Evolutionary conservation across 306 rosid genomes (phyloP), one percentile per base, ranked within the genome.

Genomic region (Clitoria ternatea): DNA sequence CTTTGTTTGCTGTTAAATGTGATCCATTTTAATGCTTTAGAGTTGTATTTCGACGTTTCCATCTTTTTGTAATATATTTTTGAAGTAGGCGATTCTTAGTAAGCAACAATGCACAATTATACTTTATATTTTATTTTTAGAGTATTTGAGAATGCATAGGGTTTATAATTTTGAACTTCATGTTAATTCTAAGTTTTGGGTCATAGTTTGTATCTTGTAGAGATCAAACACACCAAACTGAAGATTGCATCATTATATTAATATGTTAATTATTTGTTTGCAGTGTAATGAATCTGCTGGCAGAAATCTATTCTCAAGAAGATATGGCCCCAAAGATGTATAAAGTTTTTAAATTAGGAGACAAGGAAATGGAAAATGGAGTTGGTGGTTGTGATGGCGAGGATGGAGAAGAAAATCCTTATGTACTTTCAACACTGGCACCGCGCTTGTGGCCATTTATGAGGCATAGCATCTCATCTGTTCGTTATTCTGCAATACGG

Each of bases 381-480:
- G 80, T 69, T 15, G 83, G 80, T 76, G 66, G 26, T 75, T 42
- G 50, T 61, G 69, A 69, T 44, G 87, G 71, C 77, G 85, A 70
- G 27, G 29, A 63, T 56, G 87, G 78, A 63, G 86, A 72, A 36
- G 92, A 90, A 74, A 87, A 85, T 84, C 96, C 97, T 66, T 89
- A 80, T 73, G 87, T 85, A 80, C 82, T 94, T 73, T 81, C 92
- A 26, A 80, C 88, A 48, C 57, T 94, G 81, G 97, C 96, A 2
- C 98, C 95, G 0, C 91, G 97, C 29, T 81, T 94, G 78, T 94
- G 98, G 98, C 97, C 98, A 50, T 94, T 94, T 83, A 94, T 94
- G 98, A 89, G 98, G 86, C 98, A 94, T 40, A 84, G 88, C 69
- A 90, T 94, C 74, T 81, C 90, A 73, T 90, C 96, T 74, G 96